Percentiles rank a stretch among this genome's conserved stretches.
These are phyloP conservation scores for Scenedesmus sp. DNA, from an alignment of 163 green algal species.

Conservation along the genomic window DNA sequence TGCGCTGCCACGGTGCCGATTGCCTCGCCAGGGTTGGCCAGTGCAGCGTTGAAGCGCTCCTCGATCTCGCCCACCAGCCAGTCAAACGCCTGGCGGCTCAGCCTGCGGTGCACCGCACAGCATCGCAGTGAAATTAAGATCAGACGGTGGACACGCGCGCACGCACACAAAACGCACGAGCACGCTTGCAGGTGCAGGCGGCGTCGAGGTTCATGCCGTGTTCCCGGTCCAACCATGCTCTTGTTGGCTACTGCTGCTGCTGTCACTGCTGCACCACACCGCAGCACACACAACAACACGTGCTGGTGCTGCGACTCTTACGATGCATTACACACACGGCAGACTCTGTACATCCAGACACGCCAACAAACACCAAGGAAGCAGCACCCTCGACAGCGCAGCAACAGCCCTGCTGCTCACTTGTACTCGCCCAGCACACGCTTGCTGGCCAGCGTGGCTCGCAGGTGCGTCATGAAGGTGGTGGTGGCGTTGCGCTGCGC, in stretches of 20 bases:
- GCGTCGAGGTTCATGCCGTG: no score
- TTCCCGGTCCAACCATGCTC: background rate
- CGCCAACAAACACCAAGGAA: no score
- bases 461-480: slow-evolving; percentile 92
- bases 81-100: slow-evolving; percentile 90
- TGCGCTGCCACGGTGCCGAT: slow-evolving; percentile 98
- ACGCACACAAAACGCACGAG: background rate
- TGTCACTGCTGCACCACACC: background rate
- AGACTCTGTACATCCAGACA: no score
- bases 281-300: background rate
- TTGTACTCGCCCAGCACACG: slow-evolving; percentile 62
- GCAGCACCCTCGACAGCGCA: no score
- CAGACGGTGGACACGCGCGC: no score
- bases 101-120: slow-evolving; percentile 57
- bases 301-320: no score
- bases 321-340: no score
- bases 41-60: slow-evolving; percentile 80
- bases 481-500: slow-evolving; percentile 97
- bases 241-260: background rate
- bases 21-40: slow-evolving; percentile 89
- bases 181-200: background rate
- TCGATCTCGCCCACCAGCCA: slow-evolving; percentile 96
- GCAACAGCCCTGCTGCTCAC: background rate
- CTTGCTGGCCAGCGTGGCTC: slow-evolving; percentile 79
- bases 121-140: background rate